Conservation (phyloP, 768 basidiomycete species). For the Trametes meyenii region DNA sequence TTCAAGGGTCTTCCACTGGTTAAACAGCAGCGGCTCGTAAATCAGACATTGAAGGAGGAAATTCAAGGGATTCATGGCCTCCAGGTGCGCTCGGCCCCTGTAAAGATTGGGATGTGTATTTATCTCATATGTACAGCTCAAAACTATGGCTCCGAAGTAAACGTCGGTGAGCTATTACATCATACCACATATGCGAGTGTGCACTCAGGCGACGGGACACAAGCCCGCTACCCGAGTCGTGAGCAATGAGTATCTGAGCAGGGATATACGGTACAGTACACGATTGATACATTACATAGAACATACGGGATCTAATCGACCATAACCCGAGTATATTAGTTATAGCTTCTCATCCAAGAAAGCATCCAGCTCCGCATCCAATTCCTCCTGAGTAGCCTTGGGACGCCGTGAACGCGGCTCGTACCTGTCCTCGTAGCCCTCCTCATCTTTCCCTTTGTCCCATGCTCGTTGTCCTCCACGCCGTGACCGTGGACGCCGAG, state of each 20-base stretch:
- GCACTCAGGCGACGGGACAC: neutral
- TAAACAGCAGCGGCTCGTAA: constrained; percentile 94
- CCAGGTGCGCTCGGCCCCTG: constrained; percentile 58
- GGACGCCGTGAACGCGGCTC: constrained; percentile 31
- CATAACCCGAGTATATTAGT: constrained; percentile 6
- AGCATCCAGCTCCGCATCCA: constrained; percentile 83
- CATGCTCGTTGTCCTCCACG: constrained; percentile 23
- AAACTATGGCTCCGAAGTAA: constrained; percentile 26
- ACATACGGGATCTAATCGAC: constrained; percentile 8
- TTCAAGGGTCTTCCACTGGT: constrained; percentile 87
- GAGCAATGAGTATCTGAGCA: constrained; percentile 4
- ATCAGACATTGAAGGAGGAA: constrained; percentile 82
- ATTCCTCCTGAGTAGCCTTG: constrained; percentile 69
- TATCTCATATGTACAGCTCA: constrained; percentile 18
- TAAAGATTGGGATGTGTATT: neutral
- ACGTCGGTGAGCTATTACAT: constrained; percentile 10
- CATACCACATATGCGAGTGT: neutral
- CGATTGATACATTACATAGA: constrained; percentile 9
- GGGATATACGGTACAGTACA: constrained; percentile 12
- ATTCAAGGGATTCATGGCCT: constrained; percentile 92
- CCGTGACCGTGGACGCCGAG: constrained; percentile 42
- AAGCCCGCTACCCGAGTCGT: too few species aligned
- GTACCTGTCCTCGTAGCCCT: constrained; percentile 1
- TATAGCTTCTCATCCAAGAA: constrained; percentile 61
- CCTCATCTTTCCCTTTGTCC: constrained; percentile 27